These are phyloP conservation scores for Micromonas commoda DNA, from an alignment of 139 green algal species.

Conservation along the genomic window DNA sequence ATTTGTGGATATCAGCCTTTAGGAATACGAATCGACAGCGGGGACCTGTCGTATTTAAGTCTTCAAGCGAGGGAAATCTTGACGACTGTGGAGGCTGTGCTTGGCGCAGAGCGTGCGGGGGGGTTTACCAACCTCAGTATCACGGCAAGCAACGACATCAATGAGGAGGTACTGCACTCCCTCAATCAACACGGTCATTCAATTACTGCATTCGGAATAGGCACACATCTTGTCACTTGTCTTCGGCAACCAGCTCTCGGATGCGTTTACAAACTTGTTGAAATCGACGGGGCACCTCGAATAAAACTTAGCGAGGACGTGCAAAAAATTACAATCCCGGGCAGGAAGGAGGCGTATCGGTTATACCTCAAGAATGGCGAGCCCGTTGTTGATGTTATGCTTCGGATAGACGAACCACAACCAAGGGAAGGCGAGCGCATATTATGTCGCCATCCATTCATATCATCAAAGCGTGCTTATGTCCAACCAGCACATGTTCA, in stretches of 20 bases:
- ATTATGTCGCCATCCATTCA: constrained; percentile 41
- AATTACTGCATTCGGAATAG: constrained; percentile 45
- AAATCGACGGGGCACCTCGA: constrained; percentile 39
- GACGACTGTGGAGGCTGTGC: neutral
- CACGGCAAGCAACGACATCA: constrained; percentile 43
- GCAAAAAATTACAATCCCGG: constrained; percentile 42
- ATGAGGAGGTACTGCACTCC: constrained; percentile 37
- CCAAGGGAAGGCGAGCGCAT: constrained; percentile 38
- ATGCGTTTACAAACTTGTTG: constrained; percentile 48
- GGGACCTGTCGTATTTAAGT: constrained; percentile 43
- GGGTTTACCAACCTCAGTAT: constrained; percentile 24
- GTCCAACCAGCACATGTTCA: constrained; percentile 39
- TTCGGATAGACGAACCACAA: constrained; percentile 19
- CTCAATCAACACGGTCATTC: constrained; percentile 46
- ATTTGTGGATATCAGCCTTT: constrained; percentile 34
- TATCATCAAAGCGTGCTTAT: constrained; percentile 40
- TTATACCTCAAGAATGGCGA: constrained; percentile 39
- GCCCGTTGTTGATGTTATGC: constrained; percentile 39
- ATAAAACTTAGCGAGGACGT: constrained; percentile 46
- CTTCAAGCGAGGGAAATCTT: constrained; percentile 32
- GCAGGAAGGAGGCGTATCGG: constrained; percentile 35
- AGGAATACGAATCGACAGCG: constrained; percentile 41
- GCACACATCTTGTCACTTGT: constrained; percentile 47
- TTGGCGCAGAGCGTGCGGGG: constrained; percentile 7
- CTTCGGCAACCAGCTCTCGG: constrained; percentile 38